Evolutionary conservation across 345 rosid species (phyloP).

Genomic region (Hypericum perforatum): DNA sequence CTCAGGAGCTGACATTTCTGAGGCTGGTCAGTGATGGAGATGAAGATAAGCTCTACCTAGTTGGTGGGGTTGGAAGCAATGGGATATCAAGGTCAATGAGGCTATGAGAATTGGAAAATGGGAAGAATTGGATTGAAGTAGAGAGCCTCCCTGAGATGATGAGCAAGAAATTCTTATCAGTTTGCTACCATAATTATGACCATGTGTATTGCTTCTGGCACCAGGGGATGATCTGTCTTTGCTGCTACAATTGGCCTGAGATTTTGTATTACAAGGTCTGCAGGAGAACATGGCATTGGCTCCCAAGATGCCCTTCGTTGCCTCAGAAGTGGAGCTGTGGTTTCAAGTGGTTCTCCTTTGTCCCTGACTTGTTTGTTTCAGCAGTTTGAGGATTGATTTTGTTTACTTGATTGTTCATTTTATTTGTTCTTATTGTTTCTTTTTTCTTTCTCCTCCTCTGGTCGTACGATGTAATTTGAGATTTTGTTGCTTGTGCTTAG

Average conservation of each 20-base stretch:
- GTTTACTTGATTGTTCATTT: slow-evolving; percentile 4
- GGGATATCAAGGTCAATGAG: slow-evolving; percentile 71
- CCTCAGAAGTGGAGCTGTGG: slow-evolving; percentile 93
- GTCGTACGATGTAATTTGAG: too few relatives aligned
- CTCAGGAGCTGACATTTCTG: slow-evolving; percentile 42
- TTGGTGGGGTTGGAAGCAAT: slow-evolving; percentile 72
- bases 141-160: slow-evolving; percentile 65
- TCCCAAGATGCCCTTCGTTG: slow-evolving; percentile 70
- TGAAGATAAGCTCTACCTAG: slow-evolving; percentile 48
- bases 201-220: slow-evolving; percentile 91
- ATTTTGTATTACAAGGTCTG: slow-evolving; percentile 59
- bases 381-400: slow-evolving; percentile 27
- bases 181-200: slow-evolving; percentile 82
- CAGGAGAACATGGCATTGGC: slow-evolving; percentile 83
- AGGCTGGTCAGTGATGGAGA: slow-evolving; percentile 53
- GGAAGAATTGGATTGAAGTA: slow-evolving; percentile 39
- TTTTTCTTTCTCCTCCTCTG: too few relatives aligned
- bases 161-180: slow-evolving; percentile 70
- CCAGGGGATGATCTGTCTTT: slow-evolving; percentile 60
- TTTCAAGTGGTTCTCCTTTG: slow-evolving; percentile 82
- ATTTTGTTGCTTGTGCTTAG: too few relatives aligned
- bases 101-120: slow-evolving; percentile 46
- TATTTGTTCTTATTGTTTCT: background rate
- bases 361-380: slow-evolving; percentile 50
- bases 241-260: slow-evolving; percentile 98